Evolutionary conservation across 306 rosid species (phyloP).

Genomic region (Sphenostylis stenocarpa): DNA sequence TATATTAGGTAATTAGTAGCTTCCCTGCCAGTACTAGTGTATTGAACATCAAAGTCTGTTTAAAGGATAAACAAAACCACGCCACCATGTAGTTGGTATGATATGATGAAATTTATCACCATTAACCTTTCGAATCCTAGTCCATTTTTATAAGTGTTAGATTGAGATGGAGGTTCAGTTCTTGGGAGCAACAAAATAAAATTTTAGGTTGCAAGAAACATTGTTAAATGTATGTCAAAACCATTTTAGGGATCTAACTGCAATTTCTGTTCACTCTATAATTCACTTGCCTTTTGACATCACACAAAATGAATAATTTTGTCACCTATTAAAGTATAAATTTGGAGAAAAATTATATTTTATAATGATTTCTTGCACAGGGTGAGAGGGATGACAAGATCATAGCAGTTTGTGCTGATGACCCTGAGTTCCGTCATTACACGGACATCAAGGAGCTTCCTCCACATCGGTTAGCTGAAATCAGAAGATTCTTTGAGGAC

Average conservation of each 20-base stretch:
- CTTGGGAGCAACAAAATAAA: background rate
- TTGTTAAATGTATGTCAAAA: background rate
- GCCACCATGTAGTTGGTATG: conserved; percentile 5
- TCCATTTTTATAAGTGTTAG: conserved; percentile 1
- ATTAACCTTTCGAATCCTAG: background rate
- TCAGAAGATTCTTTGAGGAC: conserved; percentile 95
- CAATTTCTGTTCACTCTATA: background rate
- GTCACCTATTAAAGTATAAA: background rate
- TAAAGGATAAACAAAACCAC: conserved; percentile 2
- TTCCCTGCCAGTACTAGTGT: background rate
- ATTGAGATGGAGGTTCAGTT: conserved; percentile 3
- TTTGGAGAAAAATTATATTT: background rate
- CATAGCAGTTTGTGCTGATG: conserved; percentile 98
- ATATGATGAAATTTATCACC: conserved; percentile 11
- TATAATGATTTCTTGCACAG: conserved; percentile 44
- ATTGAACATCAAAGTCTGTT: conserved; percentile 7
- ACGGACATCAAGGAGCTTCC: conserved; percentile 83
- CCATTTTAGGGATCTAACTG: background rate
- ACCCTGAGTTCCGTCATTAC: conserved; percentile 90
- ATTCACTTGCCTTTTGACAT: conserved; percentile 10
- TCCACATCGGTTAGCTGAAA: conserved; percentile 97
- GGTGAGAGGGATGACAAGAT: conserved; percentile 99
- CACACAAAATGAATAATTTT: background rate
- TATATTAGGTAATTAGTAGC: background rate
- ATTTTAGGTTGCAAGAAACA: background rate